phyloP scores from a whole-genome alignment of 805 yeast genomes.

The Lipomyces japonicus region DNA sequence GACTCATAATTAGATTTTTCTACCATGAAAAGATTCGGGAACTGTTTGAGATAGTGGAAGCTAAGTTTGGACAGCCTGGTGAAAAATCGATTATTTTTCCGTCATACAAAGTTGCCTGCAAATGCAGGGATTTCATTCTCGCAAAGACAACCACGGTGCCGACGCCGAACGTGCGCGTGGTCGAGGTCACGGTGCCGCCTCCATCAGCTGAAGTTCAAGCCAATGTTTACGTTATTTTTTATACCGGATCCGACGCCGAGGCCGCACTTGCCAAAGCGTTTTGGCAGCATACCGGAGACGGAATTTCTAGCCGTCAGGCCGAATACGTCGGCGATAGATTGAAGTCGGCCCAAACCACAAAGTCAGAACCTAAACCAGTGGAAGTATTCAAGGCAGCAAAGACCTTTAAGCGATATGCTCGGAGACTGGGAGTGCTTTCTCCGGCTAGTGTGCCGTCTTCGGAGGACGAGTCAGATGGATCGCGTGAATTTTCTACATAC shows the following conservation, averaged over 20 bases:
- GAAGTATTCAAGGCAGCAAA: constrained; percentile 17
- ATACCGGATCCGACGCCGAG: constrained; percentile 55
- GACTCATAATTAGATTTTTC: constrained; percentile 33
- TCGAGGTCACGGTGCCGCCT: constrained; percentile 35
- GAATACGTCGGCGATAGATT: constrained; percentile 64
- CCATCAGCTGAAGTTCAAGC: constrained; percentile 40
- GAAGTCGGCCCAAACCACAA: constrained; percentile 8
- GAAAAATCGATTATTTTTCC: constrained; percentile 77
- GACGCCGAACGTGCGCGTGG: constrained; percentile 40
- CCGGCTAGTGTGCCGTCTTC: constrained; percentile 4
- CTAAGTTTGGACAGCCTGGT: constrained; percentile 72
- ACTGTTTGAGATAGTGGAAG: constrained; percentile 42
- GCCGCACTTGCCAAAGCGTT: constrained; percentile 70
- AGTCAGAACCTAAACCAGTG: constrained; percentile 6
- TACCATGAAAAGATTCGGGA: constrained; percentile 40
- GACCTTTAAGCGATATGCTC: constrained; percentile 24
- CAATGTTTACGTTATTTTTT: constrained; percentile 74
- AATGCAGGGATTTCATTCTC: constrained; percentile 73
- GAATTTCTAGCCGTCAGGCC: constrained; percentile 85
- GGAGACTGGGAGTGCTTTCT: constrained; percentile 6
- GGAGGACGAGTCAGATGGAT: constrained; percentile 24
- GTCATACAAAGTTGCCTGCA: constrained; percentile 69
- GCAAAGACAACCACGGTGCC: constrained; percentile 35
- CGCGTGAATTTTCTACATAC: constrained; percentile 25
- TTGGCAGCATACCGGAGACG: constrained; percentile 98